phyloP scores from a whole-genome alignment of 192 early-diverging fungal genomes.

The Spizellomyces sp. region DNA sequence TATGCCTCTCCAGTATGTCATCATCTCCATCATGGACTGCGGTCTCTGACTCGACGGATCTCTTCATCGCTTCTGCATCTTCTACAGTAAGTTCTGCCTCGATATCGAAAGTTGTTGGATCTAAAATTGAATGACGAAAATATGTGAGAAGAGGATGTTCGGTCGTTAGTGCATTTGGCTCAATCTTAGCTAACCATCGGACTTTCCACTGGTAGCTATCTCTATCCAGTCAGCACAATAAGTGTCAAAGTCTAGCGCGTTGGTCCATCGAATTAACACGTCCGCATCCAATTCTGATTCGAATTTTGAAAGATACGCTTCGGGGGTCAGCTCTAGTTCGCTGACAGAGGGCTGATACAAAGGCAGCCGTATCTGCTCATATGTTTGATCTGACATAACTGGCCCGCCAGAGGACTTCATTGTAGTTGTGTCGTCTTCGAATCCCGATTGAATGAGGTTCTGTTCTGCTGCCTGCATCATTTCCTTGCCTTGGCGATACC shows the following conservation, averaged over 20 bases:
- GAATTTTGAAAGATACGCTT: conserved; percentile 32
- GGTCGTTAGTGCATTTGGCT: too few relatives aligned
- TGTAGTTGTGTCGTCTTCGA: too few relatives aligned
- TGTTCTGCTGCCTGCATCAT: conserved; percentile 1
- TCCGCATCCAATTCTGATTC: conserved; percentile 48
- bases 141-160: neutral
- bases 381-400: too few relatives aligned
- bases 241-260: conserved; percentile 52
- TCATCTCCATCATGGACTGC: neutral
- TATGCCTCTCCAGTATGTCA: neutral
- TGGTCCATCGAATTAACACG: conserved; percentile 49
- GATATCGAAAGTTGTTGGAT: conserved; percentile 21
- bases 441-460: too few relatives aligned
- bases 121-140: neutral
- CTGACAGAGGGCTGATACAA: too few relatives aligned
- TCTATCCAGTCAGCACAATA: conserved; percentile 51
- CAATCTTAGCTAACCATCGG: conserved; percentile 33
- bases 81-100: neutral
- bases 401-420: too few relatives aligned
- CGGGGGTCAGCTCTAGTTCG: neutral
- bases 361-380: too few relatives aligned
- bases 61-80: neutral
- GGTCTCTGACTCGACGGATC: neutral
- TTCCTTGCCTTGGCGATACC: neutral
- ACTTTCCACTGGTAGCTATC: conserved; percentile 46